Conservation (phyloP, 202 grass and related monocot species). For the Thinopyrum obtusiflorum region DNA sequence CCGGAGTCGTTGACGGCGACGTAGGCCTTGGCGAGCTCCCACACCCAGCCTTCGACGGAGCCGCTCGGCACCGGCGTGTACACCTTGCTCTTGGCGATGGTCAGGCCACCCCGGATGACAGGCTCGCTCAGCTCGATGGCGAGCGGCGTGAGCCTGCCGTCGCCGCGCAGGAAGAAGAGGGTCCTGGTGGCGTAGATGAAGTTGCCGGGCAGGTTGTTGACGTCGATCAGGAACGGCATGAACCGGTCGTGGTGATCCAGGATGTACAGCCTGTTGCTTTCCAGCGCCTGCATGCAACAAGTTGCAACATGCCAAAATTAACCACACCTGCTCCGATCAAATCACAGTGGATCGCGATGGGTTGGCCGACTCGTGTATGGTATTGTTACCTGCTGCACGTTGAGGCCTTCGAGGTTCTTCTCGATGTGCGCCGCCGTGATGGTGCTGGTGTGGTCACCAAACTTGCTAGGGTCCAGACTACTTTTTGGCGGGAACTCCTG, state of each 20-base stretch:
- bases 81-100: constrained; percentile 55
- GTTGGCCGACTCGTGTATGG: not conserved
- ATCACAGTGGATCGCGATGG: not conserved
- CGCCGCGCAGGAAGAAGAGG: constrained; percentile 58
- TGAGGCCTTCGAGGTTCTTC: constrained; percentile 49
- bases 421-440: constrained; percentile 59
- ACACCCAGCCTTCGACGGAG: constrained; percentile 39
- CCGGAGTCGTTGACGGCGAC: constrained; percentile 70
- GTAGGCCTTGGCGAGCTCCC: constrained; percentile 89
- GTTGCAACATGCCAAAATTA: too few species aligned
- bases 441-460: constrained; percentile 70
- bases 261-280: constrained; percentile 56
- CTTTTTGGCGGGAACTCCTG: constrained; percentile 79
- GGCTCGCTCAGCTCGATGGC: constrained; percentile 85
- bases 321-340: not conserved
- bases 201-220: constrained; percentile 49
- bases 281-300: constrained; percentile 41
- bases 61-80: constrained; percentile 46
- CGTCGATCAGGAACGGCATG: constrained; percentile 65
- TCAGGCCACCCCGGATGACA: constrained; percentile 23
- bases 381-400: constrained; percentile 36
- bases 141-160: constrained; percentile 57
- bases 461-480: constrained; percentile 61
- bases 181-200: constrained; percentile 77
- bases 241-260: constrained; percentile 80